phyloP scores from a whole-genome alignment of 164 flowering plant genomes.

The Taxillus chinensis region DNA sequence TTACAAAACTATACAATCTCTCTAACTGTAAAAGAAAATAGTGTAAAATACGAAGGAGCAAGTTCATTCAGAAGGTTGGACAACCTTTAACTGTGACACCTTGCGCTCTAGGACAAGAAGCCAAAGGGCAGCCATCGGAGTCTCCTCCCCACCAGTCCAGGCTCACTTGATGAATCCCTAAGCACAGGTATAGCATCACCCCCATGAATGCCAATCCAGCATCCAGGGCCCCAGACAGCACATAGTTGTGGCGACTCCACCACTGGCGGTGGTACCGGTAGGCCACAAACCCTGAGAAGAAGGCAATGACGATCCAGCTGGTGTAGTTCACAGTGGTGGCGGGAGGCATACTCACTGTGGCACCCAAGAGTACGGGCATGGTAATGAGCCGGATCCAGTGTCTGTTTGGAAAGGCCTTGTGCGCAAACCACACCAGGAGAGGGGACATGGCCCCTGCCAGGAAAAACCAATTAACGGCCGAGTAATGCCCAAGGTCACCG shows the following conservation, averaged over 20 bases:
- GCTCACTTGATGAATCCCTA: slow-evolving; percentile 13
- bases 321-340: slow-evolving; percentile 27
- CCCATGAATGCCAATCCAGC: slow-evolving; percentile 35
- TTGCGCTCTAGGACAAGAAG: slow-evolving; percentile 26
- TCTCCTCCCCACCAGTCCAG: slow-evolving; percentile 31
- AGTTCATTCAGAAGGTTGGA: slow-evolving; percentile 8
- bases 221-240: slow-evolving; percentile 32
- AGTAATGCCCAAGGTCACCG: slow-evolving; percentile 19
- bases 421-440: slow-evolving; percentile 20
- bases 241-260: slow-evolving; percentile 33
- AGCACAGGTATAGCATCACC: slow-evolving; percentile 17
- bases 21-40: no score
- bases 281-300: slow-evolving; percentile 20
- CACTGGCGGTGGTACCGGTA: slow-evolving; percentile 19
- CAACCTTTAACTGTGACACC: slow-evolving; percentile 24
- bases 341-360: slow-evolving; percentile 24
- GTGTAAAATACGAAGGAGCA: no score
- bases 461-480: slow-evolving; percentile 33
- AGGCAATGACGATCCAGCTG: slow-evolving; percentile 25
- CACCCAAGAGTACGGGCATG: slow-evolving; percentile 31
- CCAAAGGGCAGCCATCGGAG: slow-evolving; percentile 27
- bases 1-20: no score
- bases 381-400: slow-evolving; percentile 29
- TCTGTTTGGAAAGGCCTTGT: slow-evolving; percentile 22
- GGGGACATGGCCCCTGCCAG: slow-evolving; percentile 24